Evolutionary conservation across 2,329 filamentous ascomycete genomes (phyloP).

Genomic region (Ascochyta lentis): DNA sequence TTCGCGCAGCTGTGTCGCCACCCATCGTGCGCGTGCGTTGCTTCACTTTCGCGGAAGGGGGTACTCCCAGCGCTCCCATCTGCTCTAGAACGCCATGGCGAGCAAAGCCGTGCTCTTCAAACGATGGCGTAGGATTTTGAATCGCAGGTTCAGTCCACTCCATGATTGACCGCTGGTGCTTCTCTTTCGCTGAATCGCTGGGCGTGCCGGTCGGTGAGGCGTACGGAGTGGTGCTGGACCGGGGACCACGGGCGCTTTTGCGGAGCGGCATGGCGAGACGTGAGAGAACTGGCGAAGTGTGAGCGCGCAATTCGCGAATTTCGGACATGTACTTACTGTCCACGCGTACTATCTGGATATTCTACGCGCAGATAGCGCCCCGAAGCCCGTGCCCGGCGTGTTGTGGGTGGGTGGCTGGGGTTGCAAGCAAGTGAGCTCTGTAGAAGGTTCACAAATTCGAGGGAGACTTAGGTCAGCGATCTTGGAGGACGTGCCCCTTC

Average conservation of each 20-base stretch:
- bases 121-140: conserved; percentile 68
- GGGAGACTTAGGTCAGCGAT: conserved; percentile 25
- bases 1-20: conserved; percentile 45
- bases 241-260: conserved; percentile 44
- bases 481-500: conserved; percentile 21
- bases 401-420: conserved; percentile 35
- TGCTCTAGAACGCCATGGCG: conserved; percentile 78
- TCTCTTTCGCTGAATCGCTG: conserved; percentile 38
- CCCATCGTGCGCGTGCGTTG: conserved; percentile 58
- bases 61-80: conserved; percentile 81
- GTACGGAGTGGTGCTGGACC: conserved; percentile 47
- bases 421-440: conserved; percentile 27
- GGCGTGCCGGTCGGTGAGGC: conserved; percentile 40
- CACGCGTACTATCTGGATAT: conserved; percentile 40
- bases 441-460: conserved; percentile 34
- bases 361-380: conserved; percentile 37
- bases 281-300: conserved; percentile 39
- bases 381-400: conserved; percentile 37
- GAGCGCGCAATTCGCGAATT: conserved; percentile 33
- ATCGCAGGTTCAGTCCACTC: conserved; percentile 65
- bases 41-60: conserved; percentile 69
- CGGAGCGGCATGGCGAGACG: conserved; percentile 47
- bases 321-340: conserved; percentile 30
- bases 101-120: conserved; percentile 76
- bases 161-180: conserved; percentile 50